Conservation (phyloP, 495 filamentous ascomycete species). For the Talaromyces nanjingensis region DNA sequence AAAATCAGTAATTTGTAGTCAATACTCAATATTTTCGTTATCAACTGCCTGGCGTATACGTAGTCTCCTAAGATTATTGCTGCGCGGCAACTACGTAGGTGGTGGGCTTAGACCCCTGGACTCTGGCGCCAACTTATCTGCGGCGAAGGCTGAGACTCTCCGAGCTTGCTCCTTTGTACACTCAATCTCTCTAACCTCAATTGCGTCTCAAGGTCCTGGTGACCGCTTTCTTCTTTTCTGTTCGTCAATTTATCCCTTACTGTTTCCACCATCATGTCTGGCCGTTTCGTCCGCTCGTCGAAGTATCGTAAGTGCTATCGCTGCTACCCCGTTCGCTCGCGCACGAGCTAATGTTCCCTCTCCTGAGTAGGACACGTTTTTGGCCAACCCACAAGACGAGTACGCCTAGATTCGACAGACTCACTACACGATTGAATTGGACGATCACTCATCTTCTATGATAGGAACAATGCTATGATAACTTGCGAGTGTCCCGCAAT, state of each 20-base stretch:
- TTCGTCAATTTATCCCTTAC: slow-evolving; percentile 17
- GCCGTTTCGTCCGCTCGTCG: slow-evolving; percentile 94
- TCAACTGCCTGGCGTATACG: background rate
- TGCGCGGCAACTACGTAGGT: background rate
- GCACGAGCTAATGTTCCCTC: slow-evolving; percentile 23
- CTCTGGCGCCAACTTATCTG: background rate
- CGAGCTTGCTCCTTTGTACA: slow-evolving; percentile 1
- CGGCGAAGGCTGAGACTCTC: slow-evolving; percentile 2
- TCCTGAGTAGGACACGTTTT: slow-evolving; percentile 82
- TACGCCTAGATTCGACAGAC: slow-evolving; percentile 29
- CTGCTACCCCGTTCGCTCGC: slow-evolving; percentile 12
- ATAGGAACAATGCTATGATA: slow-evolving; percentile 92
- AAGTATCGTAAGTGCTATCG: slow-evolving; percentile 79
- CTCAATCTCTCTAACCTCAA: slow-evolving; percentile 10
- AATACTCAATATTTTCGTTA: background rate
- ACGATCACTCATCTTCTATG: slow-evolving; percentile 11
- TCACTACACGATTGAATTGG: slow-evolving; percentile 8
- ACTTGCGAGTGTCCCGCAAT: slow-evolving; percentile 88
- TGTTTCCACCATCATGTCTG: slow-evolving; percentile 58
- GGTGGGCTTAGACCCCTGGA: background rate
- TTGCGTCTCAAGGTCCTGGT: slow-evolving; percentile 5
- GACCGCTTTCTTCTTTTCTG: slow-evolving; percentile 11
- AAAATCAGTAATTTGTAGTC: background rate
- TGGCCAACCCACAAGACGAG: slow-evolving; percentile 87
- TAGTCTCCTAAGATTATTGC: background rate